Evolutionary conservation across 1,284 basidiomycete species (phyloP), one percentile per base, ranked within the genome.

Genomic region (Schizophyllum commune): DNA sequence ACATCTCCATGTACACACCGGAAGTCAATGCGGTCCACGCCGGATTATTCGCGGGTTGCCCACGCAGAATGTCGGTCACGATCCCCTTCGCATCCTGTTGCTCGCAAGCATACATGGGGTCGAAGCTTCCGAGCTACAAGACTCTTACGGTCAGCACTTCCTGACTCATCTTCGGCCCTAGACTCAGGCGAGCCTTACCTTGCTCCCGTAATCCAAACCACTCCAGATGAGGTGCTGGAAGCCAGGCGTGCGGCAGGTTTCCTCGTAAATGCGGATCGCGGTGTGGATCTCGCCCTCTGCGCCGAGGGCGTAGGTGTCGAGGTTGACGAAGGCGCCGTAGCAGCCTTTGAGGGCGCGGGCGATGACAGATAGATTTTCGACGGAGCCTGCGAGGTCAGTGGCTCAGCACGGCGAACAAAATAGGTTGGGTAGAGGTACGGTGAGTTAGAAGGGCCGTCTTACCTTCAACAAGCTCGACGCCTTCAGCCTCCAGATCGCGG

Each of bases 161-260:
- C 27, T 32, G 20, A 21, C 20, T 4, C 53, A 3, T 9, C 53
- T 15, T 13, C 15, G 53, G 19, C 6, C 13, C 56, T 21, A 54
- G 32, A n/a, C 20, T 55, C 57, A 17, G 34, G 39, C 15, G 55
- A 20, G 56, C 11, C 19, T 15, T 21, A 9, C 60, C 65, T 20
- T 56, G 79, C 79, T 74, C 80, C 80, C 60, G 63, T 81, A 80
- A 61, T 78, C 76, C 13, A 82, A 69, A 60, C 71, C 76, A 65
- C 78, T 79, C 77, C 77, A 82, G 33, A 82, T 70, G 59, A 78
- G 78, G 63, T 82, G 80, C 20, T 71, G 68, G 55, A 80, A 67
- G 33, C 73, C 67, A 8, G 68, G 66, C 1, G 65, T 69, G 54
- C 76, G 72, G 64, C 79, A 76, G 4, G 81, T 79, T 20, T 75